Conservation (phyloP, 805 yeast genomes). For the Naumovozyma baii region DNA sequence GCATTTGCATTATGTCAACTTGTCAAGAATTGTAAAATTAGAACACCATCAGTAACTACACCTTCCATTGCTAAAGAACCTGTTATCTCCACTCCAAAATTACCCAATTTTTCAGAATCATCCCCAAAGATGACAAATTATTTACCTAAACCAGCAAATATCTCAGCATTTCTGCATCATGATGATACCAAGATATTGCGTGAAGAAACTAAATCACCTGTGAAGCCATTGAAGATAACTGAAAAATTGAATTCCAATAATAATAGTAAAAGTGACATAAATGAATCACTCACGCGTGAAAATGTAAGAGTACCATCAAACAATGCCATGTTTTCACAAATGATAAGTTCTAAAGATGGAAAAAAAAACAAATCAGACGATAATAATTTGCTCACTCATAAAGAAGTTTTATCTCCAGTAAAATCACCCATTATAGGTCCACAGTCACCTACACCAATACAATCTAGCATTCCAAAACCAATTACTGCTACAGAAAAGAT, state of each 20-base stretch:
- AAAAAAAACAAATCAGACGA: not conserved
- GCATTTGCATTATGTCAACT: slow-evolving; percentile 55
- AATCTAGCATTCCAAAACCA: not conserved
- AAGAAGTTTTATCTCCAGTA: not conserved
- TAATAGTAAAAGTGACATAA: not conserved
- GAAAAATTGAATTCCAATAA: slow-evolving; percentile 33
- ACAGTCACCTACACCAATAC: not conserved
- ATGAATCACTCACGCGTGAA: not conserved
- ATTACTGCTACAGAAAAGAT: not conserved
- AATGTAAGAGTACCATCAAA: not conserved
- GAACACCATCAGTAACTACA: not conserved
- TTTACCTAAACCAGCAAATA: not conserved
- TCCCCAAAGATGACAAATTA: not conserved
- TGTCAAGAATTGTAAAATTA: slow-evolving; percentile 26
- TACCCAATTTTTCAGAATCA: not conserved
- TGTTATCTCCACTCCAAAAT: not conserved
- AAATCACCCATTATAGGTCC: not conserved
- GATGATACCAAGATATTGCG: slow-evolving; percentile 45
- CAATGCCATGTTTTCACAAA: not conserved
- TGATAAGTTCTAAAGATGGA: not conserved
- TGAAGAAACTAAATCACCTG: slow-evolving; percentile 29
- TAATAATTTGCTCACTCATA: slow-evolving; percentile 5
- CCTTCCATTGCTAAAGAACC: not conserved
- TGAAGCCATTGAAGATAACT: slow-evolving; percentile 60
- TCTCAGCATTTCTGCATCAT: not conserved